Conservation (phyloP, 495 filamentous ascomycete genomes). For the Podospora anserina region DNA sequence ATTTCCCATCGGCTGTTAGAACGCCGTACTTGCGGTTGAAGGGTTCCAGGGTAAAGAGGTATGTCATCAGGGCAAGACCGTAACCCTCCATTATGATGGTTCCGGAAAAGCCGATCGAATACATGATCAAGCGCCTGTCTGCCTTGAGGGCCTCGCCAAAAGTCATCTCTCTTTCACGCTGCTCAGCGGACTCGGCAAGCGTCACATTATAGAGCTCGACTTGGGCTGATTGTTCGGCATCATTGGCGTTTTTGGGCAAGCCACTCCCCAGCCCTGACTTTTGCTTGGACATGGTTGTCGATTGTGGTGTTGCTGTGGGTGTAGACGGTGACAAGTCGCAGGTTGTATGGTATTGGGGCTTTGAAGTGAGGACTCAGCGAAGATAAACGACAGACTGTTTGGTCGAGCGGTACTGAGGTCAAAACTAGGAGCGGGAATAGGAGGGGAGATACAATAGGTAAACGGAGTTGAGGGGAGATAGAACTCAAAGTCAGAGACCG, state of each 20-base stretch:
- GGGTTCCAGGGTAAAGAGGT: slow-evolving; percentile 35
- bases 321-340: not conserved
- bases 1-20: slow-evolving; percentile 50
- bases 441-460: not conserved
- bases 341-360: not conserved
- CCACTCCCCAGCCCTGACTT: not conserved
- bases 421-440: not conserved
- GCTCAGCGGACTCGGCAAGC: slow-evolving; percentile 21
- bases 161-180: slow-evolving; percentile 16
- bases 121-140: slow-evolving; percentile 27
- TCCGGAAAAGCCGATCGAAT: slow-evolving; percentile 31
- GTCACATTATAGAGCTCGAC: slow-evolving; percentile 19
- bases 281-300: not conserved
- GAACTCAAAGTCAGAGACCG: not conserved
- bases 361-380: not conserved
- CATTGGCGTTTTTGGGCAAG: not conserved
- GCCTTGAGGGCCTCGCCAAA: slow-evolving; percentile 24
- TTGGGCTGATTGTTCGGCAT: slow-evolving; percentile 45
- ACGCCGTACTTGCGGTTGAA: slow-evolving; percentile 61
- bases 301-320: not conserved
- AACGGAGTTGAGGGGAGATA: not conserved
- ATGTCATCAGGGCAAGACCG: slow-evolving; percentile 41
- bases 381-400: not conserved
- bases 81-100: slow-evolving; percentile 39
- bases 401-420: not conserved